Evolutionary conservation across 2,329 filamentous ascomycete genomes (phyloP), one percentile per base, ranked within the genome.

Genomic region (Xylariaceae sp.): DNA sequence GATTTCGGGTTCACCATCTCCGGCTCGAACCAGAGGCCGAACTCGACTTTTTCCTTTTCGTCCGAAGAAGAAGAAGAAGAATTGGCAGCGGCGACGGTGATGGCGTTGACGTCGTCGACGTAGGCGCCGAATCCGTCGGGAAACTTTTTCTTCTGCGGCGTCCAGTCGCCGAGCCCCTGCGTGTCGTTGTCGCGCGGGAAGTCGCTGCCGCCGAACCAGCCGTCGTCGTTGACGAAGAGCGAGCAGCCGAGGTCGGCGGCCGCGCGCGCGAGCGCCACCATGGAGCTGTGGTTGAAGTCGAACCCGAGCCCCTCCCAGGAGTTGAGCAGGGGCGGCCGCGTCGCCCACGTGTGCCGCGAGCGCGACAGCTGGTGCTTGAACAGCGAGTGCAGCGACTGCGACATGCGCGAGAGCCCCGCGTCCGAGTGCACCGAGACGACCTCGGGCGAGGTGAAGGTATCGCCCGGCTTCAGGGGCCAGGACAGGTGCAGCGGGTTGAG

Each of bases 1-100:
- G 78, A 82, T 37, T 77, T 73, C 2, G 74, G 72, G 40, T 77
- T 81, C 34, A 82, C 71, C 80, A 83, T 83, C 50, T 83, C 79
- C 0, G 78, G 78, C 53, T 83, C 80, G 2, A 83, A 67, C 79
- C 79, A 83, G 3, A 83, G 66, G 12, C 79, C 79, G 46, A 83
- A 83, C 69, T 65, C 32, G 83, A 56, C 2, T 70, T 65, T 0
- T 64, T 60, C n/a, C n/a, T n/a, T n/a, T n/a, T n/a, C n/a, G n/a
- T n/a, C n/a, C n/a, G n/a, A n/a, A n/a, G n/a, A n/a, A n/a, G n/a
- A n/a, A n/a, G n/a, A n/a, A 0, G 67, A 65, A 0, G 70, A 65
- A 19, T 73, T 69, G 2, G 65, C 57, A 0, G 69, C 67, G 3
- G 66, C 57, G 0, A 69, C 67, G 3, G 66, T 62, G 5, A 78